A percentile compares a stretch with the other conserved stretches of the same genome.
phyloP scores from a whole-genome alignment of 148 eudicot genomes.

The Simmondsia chinensis region DNA sequence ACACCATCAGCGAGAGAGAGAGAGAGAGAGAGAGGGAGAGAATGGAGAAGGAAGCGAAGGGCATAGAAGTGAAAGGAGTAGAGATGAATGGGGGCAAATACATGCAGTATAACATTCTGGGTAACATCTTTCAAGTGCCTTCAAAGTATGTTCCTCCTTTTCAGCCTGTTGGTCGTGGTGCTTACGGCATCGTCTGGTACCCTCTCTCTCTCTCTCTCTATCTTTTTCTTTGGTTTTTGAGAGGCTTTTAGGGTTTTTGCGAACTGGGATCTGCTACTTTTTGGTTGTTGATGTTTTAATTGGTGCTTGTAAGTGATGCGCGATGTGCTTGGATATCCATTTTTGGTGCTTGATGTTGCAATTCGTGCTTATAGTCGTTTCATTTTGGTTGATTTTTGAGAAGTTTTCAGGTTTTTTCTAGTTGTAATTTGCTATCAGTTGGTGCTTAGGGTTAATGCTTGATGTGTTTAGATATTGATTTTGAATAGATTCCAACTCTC shows the following conservation, averaged over 20 bases:
- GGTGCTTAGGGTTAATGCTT: no score
- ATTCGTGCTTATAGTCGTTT: no score
- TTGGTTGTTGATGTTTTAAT: not conserved
- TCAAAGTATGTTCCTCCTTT: slow-evolving; percentile 73
- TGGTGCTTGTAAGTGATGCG: not conserved
- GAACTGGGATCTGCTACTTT: not conserved
- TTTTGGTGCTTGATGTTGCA: not conserved
- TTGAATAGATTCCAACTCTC: no score
- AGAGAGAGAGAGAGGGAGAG: not conserved
- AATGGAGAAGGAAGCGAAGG: slow-evolving; percentile 34
- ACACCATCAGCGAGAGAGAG: no score
- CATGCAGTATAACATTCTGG: slow-evolving; percentile 49
- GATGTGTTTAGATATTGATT: no score
- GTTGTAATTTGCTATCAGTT: no score
- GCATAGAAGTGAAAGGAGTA: slow-evolving; percentile 27
- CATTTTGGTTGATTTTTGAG: no score
- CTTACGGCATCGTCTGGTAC: slow-evolving; percentile 86
- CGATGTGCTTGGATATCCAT: not conserved
- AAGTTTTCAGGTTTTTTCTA: no score
- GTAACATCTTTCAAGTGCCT: slow-evolving; percentile 53
- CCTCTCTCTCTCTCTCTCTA: not conserved
- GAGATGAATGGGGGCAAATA: slow-evolving; percentile 41
- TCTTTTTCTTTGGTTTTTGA: not conserved
- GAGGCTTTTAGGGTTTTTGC: no score
- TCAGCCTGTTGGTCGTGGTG: slow-evolving; percentile 78